Evolutionary conservation across 2,329 filamentous ascomycete genomes (phyloP).

Genomic region (Tolypocladium ovalisporum): DNA sequence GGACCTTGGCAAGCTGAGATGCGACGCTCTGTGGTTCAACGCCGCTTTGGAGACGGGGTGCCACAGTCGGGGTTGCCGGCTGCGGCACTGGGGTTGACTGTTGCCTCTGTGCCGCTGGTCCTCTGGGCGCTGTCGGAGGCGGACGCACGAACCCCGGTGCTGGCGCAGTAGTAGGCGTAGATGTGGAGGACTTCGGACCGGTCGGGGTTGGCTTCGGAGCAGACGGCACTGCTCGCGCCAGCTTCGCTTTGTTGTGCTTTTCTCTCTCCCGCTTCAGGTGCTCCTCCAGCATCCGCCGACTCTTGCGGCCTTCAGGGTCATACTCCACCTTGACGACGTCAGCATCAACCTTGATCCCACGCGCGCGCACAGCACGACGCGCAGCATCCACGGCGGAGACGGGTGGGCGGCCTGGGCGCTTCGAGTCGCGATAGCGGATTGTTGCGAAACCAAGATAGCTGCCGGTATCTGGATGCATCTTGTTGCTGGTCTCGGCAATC

Average conservation of each 20-base stretch:
- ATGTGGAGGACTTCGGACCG: constrained; percentile 21
- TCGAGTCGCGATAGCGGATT: constrained; percentile 73
- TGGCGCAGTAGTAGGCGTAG: constrained; percentile 4
- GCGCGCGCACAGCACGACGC: constrained; percentile 64
- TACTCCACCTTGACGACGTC: constrained; percentile 72
- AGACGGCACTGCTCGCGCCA: constrained; percentile 15
- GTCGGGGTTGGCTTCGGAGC: constrained; percentile 23
- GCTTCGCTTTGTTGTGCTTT: constrained; percentile 35
- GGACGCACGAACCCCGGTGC: constrained; percentile 29
- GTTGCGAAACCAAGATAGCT: constrained; percentile 90
- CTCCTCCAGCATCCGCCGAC: constrained; percentile 65
- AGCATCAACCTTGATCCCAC: constrained; percentile 69
- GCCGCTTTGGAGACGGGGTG: constrained; percentile 28
- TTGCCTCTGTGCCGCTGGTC: constrained; percentile 50
- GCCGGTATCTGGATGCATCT: constrained; percentile 88
- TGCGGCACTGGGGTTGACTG: constrained; percentile 13
- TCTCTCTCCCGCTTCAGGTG: constrained; percentile 59
- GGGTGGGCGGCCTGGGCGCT: constrained; percentile 28
- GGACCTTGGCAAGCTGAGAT: constrained; percentile 61
- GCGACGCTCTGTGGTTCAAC: constrained; percentile 58
- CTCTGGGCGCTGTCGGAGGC: constrained; percentile 78
- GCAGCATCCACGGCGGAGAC: constrained; percentile 71
- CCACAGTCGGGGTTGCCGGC: constrained; percentile 16
- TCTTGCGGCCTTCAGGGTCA: constrained; percentile 79
- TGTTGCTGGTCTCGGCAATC: constrained; percentile 83